Conservation (phyloP, 202 grass and related monocot species). For the Schoenoplectus triqueter region DNA sequence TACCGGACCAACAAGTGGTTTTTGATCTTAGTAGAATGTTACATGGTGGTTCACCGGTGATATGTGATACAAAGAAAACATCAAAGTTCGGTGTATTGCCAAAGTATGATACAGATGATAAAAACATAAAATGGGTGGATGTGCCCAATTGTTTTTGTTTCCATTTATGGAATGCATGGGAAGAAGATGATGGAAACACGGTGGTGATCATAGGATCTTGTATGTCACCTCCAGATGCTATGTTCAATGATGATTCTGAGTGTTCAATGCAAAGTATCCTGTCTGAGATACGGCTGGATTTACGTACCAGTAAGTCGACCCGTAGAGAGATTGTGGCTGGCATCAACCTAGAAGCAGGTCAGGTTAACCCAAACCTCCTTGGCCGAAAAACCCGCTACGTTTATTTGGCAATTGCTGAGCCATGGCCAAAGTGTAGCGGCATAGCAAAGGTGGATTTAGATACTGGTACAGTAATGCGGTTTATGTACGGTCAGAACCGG, state of each 20-base stretch:
- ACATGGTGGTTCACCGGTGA: constrained; percentile 37
- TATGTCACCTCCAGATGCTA: constrained; percentile 45
- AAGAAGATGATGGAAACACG: constrained; percentile 36
- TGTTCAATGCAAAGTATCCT: constrained; percentile 39
- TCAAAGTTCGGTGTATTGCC: constrained; percentile 45
- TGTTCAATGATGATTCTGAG: constrained; percentile 32
- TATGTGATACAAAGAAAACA: constrained; percentile 33
- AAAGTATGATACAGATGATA: constrained; percentile 37
- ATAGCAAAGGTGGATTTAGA: constrained; percentile 54
- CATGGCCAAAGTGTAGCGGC: constrained; percentile 50
- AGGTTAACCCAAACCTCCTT: constrained; percentile 46
- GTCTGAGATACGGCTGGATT: constrained; percentile 49
- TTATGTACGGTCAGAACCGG: constrained; percentile 44
- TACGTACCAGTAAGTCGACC: constrained; percentile 35
- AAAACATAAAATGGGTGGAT: constrained; percentile 42
- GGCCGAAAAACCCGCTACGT: constrained; percentile 45
- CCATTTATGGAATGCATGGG: constrained; percentile 52
- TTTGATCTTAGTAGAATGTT: constrained; percentile 51
- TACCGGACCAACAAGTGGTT: constrained; percentile 49
- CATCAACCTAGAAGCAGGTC: constrained; percentile 54
- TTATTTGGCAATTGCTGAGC: constrained; percentile 50
- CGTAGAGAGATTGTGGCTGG: constrained; percentile 43
- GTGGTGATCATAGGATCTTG: constrained; percentile 47
- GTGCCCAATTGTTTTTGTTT: constrained; percentile 54
- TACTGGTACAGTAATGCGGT: constrained; percentile 30